These are phyloP conservation scores for Chaetomium sp. DNA, from an alignment of 2,329 filamentous ascomycete species.

Conservation along the genomic window DNA sequence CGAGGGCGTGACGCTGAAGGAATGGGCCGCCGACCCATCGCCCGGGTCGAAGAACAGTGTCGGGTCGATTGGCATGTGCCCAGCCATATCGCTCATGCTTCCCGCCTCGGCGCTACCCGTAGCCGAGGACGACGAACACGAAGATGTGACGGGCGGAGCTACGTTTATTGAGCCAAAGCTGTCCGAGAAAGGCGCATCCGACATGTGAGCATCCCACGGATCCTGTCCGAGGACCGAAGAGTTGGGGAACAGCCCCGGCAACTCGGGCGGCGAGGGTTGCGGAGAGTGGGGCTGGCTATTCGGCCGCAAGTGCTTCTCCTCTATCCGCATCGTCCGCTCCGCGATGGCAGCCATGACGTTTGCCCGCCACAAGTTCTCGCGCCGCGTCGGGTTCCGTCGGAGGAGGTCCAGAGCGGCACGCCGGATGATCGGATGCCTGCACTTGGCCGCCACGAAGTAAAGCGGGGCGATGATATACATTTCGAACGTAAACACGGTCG, in stretches of 20 bases:
- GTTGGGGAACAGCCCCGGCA: conserved; percentile 14
- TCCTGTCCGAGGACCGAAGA: conserved; percentile 13
- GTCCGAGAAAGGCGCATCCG: conserved; percentile 15
- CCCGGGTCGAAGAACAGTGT: conserved; percentile 30
- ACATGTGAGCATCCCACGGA: conserved; percentile 17
- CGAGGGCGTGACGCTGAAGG: conserved; percentile 31
- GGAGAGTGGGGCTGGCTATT: conserved; percentile 23
- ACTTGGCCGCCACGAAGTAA: conserved; percentile 46
- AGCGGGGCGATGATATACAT: conserved; percentile 47
- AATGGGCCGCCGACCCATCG: conserved; percentile 28
- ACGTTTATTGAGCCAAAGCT: conserved; percentile 2
- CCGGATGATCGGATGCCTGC: conserved; percentile 46
- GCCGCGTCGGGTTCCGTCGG: conserved; percentile 36
- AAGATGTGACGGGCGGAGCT: conserved; percentile 12
- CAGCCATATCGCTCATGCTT: conserved; percentile 19
- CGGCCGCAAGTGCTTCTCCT: conserved; percentile 34
- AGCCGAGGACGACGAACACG: conserved; percentile 13
- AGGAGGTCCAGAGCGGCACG: conserved; percentile 45
- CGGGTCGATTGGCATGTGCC: conserved; percentile 34
- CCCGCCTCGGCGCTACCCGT: conserved; percentile 21
- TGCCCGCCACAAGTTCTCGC: conserved; percentile 47
- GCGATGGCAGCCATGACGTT: conserved; percentile 41
- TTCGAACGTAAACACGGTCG: conserved; percentile 45
- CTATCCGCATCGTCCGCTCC: conserved; percentile 41
- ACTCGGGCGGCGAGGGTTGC: conserved; percentile 24